These are phyloP conservation scores for Mucor piriformis DNA, from an alignment of 371 early-diverging fungal genomes.

Conservation along the genomic window DNA sequence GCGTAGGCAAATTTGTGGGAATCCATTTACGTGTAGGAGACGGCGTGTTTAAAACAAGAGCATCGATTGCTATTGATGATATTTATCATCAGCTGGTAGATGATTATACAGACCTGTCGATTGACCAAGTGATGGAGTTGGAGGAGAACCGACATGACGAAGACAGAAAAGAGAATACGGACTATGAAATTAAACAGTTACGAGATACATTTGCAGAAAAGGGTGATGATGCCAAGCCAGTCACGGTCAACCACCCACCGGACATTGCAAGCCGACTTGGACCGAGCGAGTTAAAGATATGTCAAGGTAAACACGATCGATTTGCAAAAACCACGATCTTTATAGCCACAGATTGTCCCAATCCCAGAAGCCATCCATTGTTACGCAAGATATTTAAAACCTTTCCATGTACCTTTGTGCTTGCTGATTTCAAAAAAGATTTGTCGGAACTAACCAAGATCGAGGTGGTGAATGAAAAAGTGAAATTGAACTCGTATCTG, in stretches of 20 bases:
- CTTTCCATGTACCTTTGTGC: constrained; percentile 62
- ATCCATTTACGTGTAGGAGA: constrained; percentile 61
- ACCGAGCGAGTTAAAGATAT: background rate
- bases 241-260: constrained; percentile 41
- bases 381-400: constrained; percentile 60
- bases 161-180: constrained; percentile 43
- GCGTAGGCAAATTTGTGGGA: constrained; percentile 46
- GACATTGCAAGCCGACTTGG: background rate
- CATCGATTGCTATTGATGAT: constrained; percentile 48
- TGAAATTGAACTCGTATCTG: constrained; percentile 52
- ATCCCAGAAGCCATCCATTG: constrained; percentile 55
- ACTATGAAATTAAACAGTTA: constrained; percentile 46
- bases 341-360: constrained; percentile 63
- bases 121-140: constrained; percentile 28
- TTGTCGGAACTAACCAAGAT: constrained; percentile 45
- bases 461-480: constrained; percentile 52
- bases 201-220: constrained; percentile 15
- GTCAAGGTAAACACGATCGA: constrained; percentile 19
- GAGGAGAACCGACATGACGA: constrained; percentile 37
- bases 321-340: constrained; percentile 46
- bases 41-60: constrained; percentile 49
- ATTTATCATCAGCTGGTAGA: constrained; percentile 48
- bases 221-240: constrained; percentile 23
- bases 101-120: constrained; percentile 40
- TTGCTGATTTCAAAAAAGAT: constrained; percentile 56